A percentile compares a stretch with the other conserved stretches of the same genome.
These are phyloP conservation scores for Haplosporangium sp. DNA, from an alignment of 371 early-diverging fungal species.

Conservation along the genomic window DNA sequence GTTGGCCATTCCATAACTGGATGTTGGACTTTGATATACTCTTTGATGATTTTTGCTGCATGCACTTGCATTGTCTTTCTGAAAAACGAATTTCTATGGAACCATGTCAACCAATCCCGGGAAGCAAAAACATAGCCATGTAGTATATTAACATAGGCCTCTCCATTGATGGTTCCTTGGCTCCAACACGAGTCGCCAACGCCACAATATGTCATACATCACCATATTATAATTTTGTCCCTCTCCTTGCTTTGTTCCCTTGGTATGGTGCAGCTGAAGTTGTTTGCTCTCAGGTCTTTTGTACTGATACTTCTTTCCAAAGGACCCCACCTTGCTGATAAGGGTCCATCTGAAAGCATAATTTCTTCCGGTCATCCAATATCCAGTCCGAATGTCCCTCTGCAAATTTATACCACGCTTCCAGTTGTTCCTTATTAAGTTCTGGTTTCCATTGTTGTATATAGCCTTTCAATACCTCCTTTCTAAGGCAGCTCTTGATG, in stretches of 20 bases:
- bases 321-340: not conserved
- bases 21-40: too few species aligned
- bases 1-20: too few species aligned
- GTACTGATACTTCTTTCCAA: not conserved
- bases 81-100: too few species aligned
- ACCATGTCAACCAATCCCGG: not conserved
- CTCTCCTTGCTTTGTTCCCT: not conserved
- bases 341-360: not conserved
- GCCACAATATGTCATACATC: not conserved
- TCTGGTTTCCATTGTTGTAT: too few species aligned
- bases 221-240: not conserved
- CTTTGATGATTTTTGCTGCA: too few species aligned
- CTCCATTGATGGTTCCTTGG: not conserved
- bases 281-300: not conserved
- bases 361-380: not conserved
- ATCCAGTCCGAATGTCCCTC: not conserved
- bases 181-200: not conserved
- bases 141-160: not conserved
- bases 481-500: too few species aligned
- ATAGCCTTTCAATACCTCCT: too few species aligned
- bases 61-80: too few species aligned
- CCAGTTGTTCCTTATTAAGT: not conserved
- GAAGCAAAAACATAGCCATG: not conserved
- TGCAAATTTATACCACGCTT: not conserved
- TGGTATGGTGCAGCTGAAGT: not conserved